These are phyloP conservation scores for Ophiocordyceps australis DNA, from an alignment of 2,329 filamentous ascomycete genomes.

Conservation along the genomic window DNA sequence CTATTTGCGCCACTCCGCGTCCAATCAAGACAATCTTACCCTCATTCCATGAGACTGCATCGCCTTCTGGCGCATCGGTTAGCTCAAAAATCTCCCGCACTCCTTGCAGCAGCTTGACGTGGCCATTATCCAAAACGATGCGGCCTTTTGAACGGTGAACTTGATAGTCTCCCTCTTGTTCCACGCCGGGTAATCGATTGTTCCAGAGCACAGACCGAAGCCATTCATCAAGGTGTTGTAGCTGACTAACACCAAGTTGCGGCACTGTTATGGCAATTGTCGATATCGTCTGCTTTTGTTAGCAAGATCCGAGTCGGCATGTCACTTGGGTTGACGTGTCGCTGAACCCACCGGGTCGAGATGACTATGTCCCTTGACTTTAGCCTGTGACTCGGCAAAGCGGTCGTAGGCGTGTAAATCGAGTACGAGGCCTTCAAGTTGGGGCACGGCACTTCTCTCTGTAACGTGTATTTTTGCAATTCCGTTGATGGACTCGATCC, in stretches of 20 bases:
- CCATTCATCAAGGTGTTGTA: conserved; percentile 60
- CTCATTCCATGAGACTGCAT: conserved; percentile 8
- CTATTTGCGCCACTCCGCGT: conserved; percentile 28
- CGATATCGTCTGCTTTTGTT: conserved; percentile 49
- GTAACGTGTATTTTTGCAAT: conserved; percentile 74
- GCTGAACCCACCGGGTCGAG: conserved; percentile 54
- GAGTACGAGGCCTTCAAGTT: conserved; percentile 70
- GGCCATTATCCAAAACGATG: conserved; percentile 44
- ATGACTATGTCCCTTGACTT: conserved; percentile 69
- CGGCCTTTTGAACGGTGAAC: conserved; percentile 81
- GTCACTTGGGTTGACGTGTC: background rate
- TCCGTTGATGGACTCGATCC: conserved; percentile 75
- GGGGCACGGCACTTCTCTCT: conserved; percentile 58
- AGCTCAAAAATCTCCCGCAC: conserved; percentile 92
- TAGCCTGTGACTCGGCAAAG: conserved; percentile 54
- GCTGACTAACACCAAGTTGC: conserved; percentile 32
- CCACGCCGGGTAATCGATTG: conserved; percentile 32
- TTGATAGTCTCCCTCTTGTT: conserved; percentile 37
- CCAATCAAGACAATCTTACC: conserved; percentile 51
- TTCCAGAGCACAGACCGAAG: conserved; percentile 77
- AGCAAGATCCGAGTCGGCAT: conserved; percentile 2
- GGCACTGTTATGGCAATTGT: conserved; percentile 59
- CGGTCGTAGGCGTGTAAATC: conserved; percentile 88
- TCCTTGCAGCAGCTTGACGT: conserved; percentile 66
- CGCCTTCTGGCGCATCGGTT: conserved; percentile 35